Evolutionary conservation across 2,329 filamentous ascomycete species (phyloP), one percentile per base, ranked within the genome.

Genomic region (Ceratocystis smalleyi): DNA sequence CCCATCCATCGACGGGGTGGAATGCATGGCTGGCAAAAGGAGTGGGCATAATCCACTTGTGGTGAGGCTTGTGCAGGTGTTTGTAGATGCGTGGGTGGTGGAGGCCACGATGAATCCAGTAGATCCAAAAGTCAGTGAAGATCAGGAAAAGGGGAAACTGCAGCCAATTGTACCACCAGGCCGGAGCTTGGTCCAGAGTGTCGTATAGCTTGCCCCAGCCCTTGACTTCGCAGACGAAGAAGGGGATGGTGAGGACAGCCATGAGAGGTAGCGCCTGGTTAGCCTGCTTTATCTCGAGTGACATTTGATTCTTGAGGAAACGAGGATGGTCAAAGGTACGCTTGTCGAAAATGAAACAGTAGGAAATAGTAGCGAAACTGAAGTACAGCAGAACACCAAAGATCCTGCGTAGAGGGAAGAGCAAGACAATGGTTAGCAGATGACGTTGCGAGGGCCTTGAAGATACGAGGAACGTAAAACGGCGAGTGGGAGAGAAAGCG

Each of bases 31-130:
- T 91, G 51, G 92, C 91, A 74, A 84, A 96, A 0, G 92, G 92
- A 2, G 90, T 95, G 2, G 92, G 92, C 89, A 96, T 95, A 76
- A 97, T 96, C 92, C 92, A 97, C 79, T 96, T 96, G 84, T 97
- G 92, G 77, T 97, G 92, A 69, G 91, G 87, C 83, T 97, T 97
- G 83, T 97, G 92, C 61, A 96, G 81, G 69, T 79, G 79, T 79
- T 91, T 95, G 83, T 97, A 97, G 69, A 76, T 70, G 63, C 77
- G 72, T 17, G 88, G 88, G 75, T 91, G 86, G 76, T 96, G 91
- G 67, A 95, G 81, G 65, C 83, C 87, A 65, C 91, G 87, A 78
- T 95, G 91, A 71, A 95, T 92, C 81, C 87, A 89, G 80, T 96
- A 95, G 77, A 96, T 91, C 77, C 81, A 85, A 74, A 87, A 87